Conservation (phyloP, 164 flowering plant genomes). For the Annona squamosa region DNA sequence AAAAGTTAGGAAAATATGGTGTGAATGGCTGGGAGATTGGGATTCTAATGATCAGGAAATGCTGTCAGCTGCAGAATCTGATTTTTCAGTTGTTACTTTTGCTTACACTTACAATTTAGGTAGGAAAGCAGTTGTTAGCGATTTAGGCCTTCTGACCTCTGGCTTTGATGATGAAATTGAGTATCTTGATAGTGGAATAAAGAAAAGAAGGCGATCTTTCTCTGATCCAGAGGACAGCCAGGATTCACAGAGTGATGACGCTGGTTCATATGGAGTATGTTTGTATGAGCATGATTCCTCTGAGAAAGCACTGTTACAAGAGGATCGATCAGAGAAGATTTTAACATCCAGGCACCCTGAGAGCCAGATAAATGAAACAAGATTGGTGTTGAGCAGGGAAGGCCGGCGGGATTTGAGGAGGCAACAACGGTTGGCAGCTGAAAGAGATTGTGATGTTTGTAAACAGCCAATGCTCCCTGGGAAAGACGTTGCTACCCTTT, state of each 20-base stretch:
- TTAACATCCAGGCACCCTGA: constrained; percentile 24
- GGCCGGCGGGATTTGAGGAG: constrained; percentile 57
- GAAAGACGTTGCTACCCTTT: constrained; percentile 80
- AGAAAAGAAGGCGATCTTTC: constrained; percentile 43
- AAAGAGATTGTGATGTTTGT: constrained; percentile 74
- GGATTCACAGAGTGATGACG: constrained; percentile 26
- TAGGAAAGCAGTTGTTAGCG: constrained; percentile 40
- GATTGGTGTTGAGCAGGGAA: constrained; percentile 38
- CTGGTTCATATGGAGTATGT: constrained; percentile 48
- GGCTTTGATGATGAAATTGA: constrained; percentile 22
- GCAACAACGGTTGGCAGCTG: constrained; percentile 60
- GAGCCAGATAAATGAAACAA: constrained; percentile 32
- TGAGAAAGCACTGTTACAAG: constrained; percentile 3
- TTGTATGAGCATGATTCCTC: constrained; percentile 17
- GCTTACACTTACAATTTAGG: constrained; percentile 53
- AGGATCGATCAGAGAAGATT: constrained; percentile 1
- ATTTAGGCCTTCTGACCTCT: constrained; percentile 29
- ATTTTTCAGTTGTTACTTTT: constrained; percentile 63
- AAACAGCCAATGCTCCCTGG: constrained; percentile 81
- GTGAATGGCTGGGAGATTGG: constrained; percentile 76
- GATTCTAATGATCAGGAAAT: constrained; percentile 16
- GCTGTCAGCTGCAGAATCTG: constrained; percentile 37
- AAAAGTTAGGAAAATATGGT: constrained; percentile 67
- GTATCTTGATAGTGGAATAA: constrained; percentile 16
- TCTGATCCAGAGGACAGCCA: constrained; percentile 71